phyloP scores from a whole-genome alignment of 2,329 filamentous ascomycete species.

The Hymenoscyphus occultus region DNA sequence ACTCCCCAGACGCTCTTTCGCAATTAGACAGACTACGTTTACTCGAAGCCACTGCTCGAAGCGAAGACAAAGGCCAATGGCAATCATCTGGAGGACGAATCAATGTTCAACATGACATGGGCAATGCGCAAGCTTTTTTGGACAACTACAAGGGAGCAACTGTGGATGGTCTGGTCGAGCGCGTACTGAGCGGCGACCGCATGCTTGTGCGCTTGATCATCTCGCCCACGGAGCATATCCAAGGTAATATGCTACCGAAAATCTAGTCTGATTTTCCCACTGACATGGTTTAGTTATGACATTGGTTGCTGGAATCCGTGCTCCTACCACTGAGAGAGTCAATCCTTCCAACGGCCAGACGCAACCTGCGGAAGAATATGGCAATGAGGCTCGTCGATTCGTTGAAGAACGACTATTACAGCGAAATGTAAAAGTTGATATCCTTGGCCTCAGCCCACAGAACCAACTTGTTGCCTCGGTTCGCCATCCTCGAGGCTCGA shows the following conservation, averaged over 20 bases:
- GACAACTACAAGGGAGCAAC: conserved; percentile 82
- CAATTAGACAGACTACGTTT: conserved; percentile 75
- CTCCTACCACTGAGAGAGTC: conserved; percentile 83
- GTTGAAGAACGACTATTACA: conserved; percentile 85
- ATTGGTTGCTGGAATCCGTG: conserved; percentile 82
- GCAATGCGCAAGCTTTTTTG: conserved; percentile 71
- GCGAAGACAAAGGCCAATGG: conserved; percentile 80
- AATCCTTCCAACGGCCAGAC: conserved; percentile 66
- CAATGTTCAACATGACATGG: conserved; percentile 77
- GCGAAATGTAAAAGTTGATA: conserved; percentile 75
- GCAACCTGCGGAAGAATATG: conserved; percentile 83
- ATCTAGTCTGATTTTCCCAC: not conserved
- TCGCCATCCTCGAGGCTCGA: conserved; percentile 86
- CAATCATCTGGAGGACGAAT: conserved; percentile 62
- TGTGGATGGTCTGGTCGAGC: conserved; percentile 83
- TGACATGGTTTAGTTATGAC: conserved; percentile 68
- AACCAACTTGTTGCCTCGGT: conserved; percentile 86
- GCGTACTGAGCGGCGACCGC: conserved; percentile 87
- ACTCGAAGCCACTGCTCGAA: conserved; percentile 74
- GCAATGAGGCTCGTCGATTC: conserved; percentile 83
- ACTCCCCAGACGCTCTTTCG: conserved; percentile 69
- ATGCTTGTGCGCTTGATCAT: conserved; percentile 79
- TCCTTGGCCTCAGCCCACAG: conserved; percentile 85
- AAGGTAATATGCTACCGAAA: conserved; percentile 23
- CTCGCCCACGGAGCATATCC: conserved; percentile 75